These are phyloP conservation scores for Bipolaris cookei DNA, from an alignment of 2,329 filamentous ascomycete genomes.

Conservation along the genomic window DNA sequence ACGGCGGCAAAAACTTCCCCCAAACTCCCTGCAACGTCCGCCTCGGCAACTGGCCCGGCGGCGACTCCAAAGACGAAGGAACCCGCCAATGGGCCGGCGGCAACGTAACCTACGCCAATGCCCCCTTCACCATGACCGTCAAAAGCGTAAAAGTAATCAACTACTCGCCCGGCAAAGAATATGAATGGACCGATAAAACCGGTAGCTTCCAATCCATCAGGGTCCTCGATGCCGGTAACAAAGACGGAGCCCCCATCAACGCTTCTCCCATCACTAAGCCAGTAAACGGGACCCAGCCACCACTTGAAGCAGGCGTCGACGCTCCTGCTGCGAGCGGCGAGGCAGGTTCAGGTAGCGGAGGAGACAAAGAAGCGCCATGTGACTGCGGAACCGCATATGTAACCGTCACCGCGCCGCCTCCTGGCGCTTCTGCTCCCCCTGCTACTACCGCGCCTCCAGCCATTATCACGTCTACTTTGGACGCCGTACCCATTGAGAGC, in stretches of 20 bases:
- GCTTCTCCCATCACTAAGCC: slow-evolving; percentile 29
- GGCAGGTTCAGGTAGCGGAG: slow-evolving; percentile 3
- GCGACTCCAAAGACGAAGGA: slow-evolving; percentile 58
- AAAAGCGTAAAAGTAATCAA: slow-evolving; percentile 59
- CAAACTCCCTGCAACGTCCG: slow-evolving; percentile 73
- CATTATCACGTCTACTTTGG: slow-evolving; percentile 17
- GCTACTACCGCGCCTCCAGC: slow-evolving; percentile 21
- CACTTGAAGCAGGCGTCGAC: slow-evolving; percentile 33
- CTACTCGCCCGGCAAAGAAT: slow-evolving; percentile 59
- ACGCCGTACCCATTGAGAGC: slow-evolving; percentile 20
- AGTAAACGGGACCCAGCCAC: slow-evolving; percentile 37
- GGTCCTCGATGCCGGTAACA: slow-evolving; percentile 46
- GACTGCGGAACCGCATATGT: slow-evolving; percentile 38
- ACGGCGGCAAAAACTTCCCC: slow-evolving; percentile 68
- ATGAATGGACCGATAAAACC: slow-evolving; percentile 58
- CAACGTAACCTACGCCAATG: slow-evolving; percentile 54
- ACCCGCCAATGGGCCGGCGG: slow-evolving; percentile 74
- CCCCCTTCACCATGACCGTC: slow-evolving; percentile 60
- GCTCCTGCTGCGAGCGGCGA: slow-evolving; percentile 26
- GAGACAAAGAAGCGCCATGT: slow-evolving; percentile 23
- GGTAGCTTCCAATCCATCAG: slow-evolving; percentile 59
- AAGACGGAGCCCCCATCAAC: slow-evolving; percentile 41
- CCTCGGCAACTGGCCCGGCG: slow-evolving; percentile 58
- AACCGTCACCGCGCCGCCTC: slow-evolving; percentile 37
- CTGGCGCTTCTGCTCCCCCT: slow-evolving; percentile 12